Percentiles rank a stretch among this genome's conserved stretches.
phyloP scores from a whole-genome alignment of 108 stramenopile genomes.

The Asterionellopsis glacialis region DNA sequence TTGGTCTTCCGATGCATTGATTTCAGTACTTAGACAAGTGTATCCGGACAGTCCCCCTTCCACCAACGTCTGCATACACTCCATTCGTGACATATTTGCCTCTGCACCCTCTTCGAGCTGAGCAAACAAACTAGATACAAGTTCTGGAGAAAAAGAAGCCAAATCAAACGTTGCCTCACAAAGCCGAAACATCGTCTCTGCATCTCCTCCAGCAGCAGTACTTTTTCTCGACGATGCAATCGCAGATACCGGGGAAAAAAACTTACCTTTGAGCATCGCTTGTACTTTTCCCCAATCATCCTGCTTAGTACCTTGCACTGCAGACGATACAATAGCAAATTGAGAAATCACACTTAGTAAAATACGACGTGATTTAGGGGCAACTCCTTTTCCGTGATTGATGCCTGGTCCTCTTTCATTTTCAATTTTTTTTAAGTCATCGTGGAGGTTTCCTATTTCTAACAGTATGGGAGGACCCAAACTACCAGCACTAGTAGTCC shows the following conservation, averaged over 20 bases:
- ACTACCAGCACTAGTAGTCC: neutral
- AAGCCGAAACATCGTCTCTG: slow-evolving; percentile 34
- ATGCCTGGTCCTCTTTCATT: slow-evolving; percentile 27
- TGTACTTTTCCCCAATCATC: slow-evolving; percentile 15
- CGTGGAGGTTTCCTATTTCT: slow-evolving; percentile 48
- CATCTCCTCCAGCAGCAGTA: slow-evolving; percentile 5
- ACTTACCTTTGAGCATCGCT: slow-evolving; percentile 12
- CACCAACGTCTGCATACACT: no score
- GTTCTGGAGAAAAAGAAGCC: slow-evolving; percentile 48
- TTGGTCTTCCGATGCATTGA: neutral
- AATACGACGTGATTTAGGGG: slow-evolving; percentile 70
- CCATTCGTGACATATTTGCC: neutral
- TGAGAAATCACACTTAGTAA: slow-evolving; percentile 51
- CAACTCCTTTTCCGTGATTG: slow-evolving; percentile 40
- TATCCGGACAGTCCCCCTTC: no score
- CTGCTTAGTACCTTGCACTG: neutral
- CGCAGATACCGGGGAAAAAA: slow-evolving; percentile 14
- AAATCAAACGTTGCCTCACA: slow-evolving; percentile 62
- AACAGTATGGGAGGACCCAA: slow-evolving; percentile 21
- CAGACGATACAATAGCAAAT: slow-evolving; percentile 13
- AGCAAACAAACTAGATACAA: slow-evolving; percentile 30
- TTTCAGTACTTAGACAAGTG: no score
- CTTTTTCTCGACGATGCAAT: slow-evolving; percentile 5
- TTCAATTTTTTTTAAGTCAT: slow-evolving; percentile 52
- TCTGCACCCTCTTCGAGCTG: neutral